phyloP scores from a whole-genome alignment of 1,139 yeast species.

The Sugiyamaella novakii region DNA sequence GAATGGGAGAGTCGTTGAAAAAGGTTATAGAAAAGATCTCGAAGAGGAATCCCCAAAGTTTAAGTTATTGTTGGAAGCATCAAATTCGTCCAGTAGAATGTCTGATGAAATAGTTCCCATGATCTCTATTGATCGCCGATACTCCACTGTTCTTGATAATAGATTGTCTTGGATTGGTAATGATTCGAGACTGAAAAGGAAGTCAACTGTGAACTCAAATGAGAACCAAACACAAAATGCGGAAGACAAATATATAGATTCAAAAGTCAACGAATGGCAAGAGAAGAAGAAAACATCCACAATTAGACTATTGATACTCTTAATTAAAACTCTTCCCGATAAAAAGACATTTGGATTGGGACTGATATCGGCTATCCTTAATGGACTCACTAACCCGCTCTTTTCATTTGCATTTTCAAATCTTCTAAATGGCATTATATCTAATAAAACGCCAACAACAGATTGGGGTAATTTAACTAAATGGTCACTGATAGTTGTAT shows the following conservation, averaged over 20 bases:
- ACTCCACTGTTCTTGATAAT: neutral
- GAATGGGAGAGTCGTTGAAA: conserved; percentile 55
- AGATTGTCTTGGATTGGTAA: conserved; percentile 1
- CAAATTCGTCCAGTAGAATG: neutral
- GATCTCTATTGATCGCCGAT: neutral
- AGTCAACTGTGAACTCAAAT: neutral
- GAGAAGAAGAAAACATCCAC: conserved; percentile 18
- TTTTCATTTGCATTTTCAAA: conserved; percentile 79
- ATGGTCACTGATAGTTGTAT: conserved; percentile 71
- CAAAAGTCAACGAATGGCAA: conserved; percentile 2
- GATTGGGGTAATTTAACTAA: conserved; percentile 34
- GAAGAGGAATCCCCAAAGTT: conserved; percentile 22
- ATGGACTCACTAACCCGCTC: conserved; percentile 70
- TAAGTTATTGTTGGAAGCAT: neutral
- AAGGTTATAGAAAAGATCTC: conserved; percentile 47
- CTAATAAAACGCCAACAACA: conserved; percentile 16
- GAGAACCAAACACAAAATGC: neutral
- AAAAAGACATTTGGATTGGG: conserved; percentile 55
- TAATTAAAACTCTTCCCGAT: conserved; percentile 28
- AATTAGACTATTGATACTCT: neutral
- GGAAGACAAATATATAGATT: conserved; percentile 8
- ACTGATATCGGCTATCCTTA: conserved; percentile 51
- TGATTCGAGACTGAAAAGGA: neutral
- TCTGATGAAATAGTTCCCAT: neutral
- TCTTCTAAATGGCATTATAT: conserved; percentile 49